These are phyloP conservation scores for Persicaria maculosa DNA, from an alignment of 148 eudicot genomes.

Conservation along the genomic window DNA sequence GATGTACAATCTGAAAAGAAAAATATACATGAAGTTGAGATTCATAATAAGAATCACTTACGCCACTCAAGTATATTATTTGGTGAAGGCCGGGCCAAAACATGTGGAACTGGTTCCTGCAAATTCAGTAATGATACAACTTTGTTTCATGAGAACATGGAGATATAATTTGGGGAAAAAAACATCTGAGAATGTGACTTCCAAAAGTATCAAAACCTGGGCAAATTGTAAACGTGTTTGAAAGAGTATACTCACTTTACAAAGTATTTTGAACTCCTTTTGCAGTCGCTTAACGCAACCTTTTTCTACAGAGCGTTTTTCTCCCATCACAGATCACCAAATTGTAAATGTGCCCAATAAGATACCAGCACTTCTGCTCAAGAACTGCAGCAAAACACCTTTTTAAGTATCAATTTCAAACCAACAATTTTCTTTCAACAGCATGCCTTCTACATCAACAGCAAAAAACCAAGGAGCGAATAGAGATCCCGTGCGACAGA, in stretches of 20 bases:
- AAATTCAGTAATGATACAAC: too few relatives aligned
- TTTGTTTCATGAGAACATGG: too few relatives aligned
- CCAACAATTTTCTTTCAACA: background rate
- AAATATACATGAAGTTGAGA: too few relatives aligned
- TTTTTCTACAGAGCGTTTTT: constrained; percentile 34
- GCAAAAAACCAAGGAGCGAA: too few relatives aligned
- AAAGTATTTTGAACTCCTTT: constrained; percentile 68
- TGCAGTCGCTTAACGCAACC: constrained; percentile 78
- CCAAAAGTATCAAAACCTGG: background rate
- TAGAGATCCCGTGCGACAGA: background rate
- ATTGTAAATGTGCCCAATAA: background rate
- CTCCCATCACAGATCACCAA: constrained; percentile 21
- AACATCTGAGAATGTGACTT: too few relatives aligned
- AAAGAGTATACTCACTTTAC: constrained; percentile 41
- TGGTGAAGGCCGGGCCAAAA: too few relatives aligned
- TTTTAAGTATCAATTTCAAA: background rate
- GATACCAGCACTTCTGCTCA: background rate
- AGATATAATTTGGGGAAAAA: too few relatives aligned
- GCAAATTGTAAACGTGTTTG: background rate
- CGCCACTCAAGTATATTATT: too few relatives aligned
- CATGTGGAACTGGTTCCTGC: too few relatives aligned
- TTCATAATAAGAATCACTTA: too few relatives aligned
- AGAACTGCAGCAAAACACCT: background rate
- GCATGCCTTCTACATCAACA: background rate
- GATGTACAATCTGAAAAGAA: too few relatives aligned